These are phyloP conservation scores for Kluyveromyces lactis DNA, from an alignment of 805 yeast species.

Conservation along the genomic window DNA sequence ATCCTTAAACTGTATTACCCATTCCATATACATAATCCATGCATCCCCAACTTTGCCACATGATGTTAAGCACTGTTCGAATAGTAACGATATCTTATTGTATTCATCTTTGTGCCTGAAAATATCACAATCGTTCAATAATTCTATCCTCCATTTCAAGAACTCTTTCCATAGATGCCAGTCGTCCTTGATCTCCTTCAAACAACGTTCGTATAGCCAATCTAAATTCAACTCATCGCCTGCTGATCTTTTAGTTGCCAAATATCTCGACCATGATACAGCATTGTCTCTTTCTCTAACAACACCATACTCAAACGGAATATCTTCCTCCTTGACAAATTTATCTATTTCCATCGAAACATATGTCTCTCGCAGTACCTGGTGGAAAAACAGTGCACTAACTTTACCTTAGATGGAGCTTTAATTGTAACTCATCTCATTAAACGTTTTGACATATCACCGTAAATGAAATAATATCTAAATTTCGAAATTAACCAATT, in stretches of 20 bases:
- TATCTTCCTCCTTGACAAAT: slow-evolving; percentile 24
- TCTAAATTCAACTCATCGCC: slow-evolving; percentile 10
- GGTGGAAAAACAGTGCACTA: too few relatives aligned
- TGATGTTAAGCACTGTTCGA: slow-evolving; percentile 36
- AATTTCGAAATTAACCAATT: too few relatives aligned
- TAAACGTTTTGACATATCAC: too few relatives aligned
- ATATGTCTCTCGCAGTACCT: slow-evolving; percentile 3
- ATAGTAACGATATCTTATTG: slow-evolving; percentile 33
- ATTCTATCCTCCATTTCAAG: slow-evolving; percentile 37
- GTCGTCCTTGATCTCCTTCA: slow-evolving; percentile 12
- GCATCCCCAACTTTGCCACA: slow-evolving; percentile 31
- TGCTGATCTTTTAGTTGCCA: slow-evolving; percentile 18
- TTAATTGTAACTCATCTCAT: too few relatives aligned
- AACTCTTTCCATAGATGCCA: slow-evolving; percentile 20
- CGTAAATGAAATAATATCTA: too few relatives aligned
- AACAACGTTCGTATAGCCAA: slow-evolving; percentile 34
- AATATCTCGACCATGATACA: slow-evolving; percentile 41
- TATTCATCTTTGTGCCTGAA: slow-evolving; percentile 27
- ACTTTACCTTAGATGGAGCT: too few relatives aligned
- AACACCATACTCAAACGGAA: slow-evolving; percentile 41
- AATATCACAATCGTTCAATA: slow-evolving; percentile 24
- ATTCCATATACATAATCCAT: slow-evolving; percentile 46
- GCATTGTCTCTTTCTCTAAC: slow-evolving; percentile 28
- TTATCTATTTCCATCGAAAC: slow-evolving; percentile 8
- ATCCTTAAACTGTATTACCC: slow-evolving; percentile 34